Evolutionary conservation across 31 red algal species (phyloP).

Genomic region (Odonthalia washingtoniensis): DNA sequence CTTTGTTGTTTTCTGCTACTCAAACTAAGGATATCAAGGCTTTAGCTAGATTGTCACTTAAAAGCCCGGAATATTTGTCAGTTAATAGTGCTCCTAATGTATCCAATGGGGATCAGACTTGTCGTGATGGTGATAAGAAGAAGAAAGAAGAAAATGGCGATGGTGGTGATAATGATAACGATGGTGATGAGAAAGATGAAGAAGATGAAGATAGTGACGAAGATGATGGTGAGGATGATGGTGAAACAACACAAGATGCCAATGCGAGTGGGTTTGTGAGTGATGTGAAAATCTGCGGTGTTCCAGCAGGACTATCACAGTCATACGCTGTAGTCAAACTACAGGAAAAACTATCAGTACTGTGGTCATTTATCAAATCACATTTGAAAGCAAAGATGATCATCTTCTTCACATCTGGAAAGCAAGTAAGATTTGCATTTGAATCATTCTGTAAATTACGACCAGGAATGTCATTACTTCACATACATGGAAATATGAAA

Average conservation of each 20-base stretch:
- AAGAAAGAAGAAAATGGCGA: constrained; percentile 25
- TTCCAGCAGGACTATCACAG: constrained; percentile 77
- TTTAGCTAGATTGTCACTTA: constrained; percentile 86
- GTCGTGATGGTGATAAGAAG: no score
- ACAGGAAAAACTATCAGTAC: constrained; percentile 78
- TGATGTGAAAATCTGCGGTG: constrained; percentile 60
- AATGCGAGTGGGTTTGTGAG: constrained; percentile 5
- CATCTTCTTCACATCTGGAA: constrained; percentile 90
- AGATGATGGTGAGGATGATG: neutral
- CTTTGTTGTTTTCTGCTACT: constrained; percentile 97
- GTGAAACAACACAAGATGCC: neutral
- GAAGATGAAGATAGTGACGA: constrained; percentile 4
- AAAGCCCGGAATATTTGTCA: constrained; percentile 86
- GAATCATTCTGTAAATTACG: constrained; percentile 90
- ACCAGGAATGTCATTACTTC: constrained; percentile 88
- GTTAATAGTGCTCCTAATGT: constrained; percentile 31
- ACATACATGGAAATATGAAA: constrained; percentile 92
- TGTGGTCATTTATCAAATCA: constrained; percentile 96
- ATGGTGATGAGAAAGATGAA: constrained; percentile 28
- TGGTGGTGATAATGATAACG: constrained; percentile 12
- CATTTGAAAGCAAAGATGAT: constrained; percentile 96
- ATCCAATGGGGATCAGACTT: neutral
- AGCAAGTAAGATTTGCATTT: constrained; percentile 93
- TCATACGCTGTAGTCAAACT: constrained; percentile 73
- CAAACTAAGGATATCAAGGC: constrained; percentile 92